Evolutionary conservation across 768 basidiomycete species (phyloP), one percentile per base, ranked within the genome.

Genomic region (Boletus patriciae): DNA sequence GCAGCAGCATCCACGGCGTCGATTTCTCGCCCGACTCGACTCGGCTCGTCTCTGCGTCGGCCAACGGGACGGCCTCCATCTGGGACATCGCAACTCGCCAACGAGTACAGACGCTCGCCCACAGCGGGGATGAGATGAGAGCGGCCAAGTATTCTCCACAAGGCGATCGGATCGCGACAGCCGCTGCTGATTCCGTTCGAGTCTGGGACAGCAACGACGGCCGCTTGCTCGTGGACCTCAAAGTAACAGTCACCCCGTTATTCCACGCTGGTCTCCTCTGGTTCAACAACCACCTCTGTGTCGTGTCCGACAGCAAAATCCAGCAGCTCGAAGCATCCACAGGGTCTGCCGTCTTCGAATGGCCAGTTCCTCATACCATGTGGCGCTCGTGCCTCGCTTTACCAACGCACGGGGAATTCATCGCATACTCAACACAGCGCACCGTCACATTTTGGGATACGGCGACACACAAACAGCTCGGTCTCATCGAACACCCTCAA

Each of bases 1-100:
- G 25, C 25, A 25, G 25, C 25, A 25, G 25, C 25, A 4, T 25
- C 25, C 25, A 25, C 25, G 25, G 25, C 25, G 29, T 59, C 29
- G 58, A 59, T 18, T 59, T 56, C 41, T 43, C 54, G 2, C 50
- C 54, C 16, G 50, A 56, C 50, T 47, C 46, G 19, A 33, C 34
- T 2, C 41, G 38, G 4, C 36, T 58, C 12, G 48, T 55, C 31
- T 11, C 15, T 2, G 48, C 38, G 10, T 36, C 43, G 2, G 0
- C 2, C 0, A 18, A 40, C 9, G 1, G 4, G n/a, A 45, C 7
- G 3, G 44, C 38, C 1, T 31, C 19, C 4, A n/a, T 59, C 19
- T 59, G 44, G 54, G 54, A 59, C 34, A 3, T 55, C 2, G 19
- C 23, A 1, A 25, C 48, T 12, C 11, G 40, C 12, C 0, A 33